Evolutionary conservation across 345 rosid species (phyloP), one percentile per base, ranked within the genome.

Genomic region (Kernera saxatilis): DNA sequence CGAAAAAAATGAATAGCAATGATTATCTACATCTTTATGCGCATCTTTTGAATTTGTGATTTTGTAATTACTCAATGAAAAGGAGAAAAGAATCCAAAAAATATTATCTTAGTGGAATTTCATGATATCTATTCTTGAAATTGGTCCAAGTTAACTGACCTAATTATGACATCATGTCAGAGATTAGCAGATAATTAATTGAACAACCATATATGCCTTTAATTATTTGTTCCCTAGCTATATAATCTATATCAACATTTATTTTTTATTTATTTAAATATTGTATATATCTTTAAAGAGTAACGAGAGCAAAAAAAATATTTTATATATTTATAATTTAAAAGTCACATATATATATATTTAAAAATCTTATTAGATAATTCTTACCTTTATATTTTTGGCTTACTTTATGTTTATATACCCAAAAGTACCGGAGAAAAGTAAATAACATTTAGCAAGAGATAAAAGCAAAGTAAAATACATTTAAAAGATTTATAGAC

Each of bases 111-210:
- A 17, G 52, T 49, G 48, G 27, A 26, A 18, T 15, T 62, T 25
- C 33, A 17, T 33, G 41, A 48, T 36, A 46, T 9, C 2, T 18
- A 27, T 50, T 39, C 0, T 39, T 50, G 26, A 61, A 36, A 36
- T 8, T 59, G 44, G 70, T 54, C 32, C 18, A 54, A 23, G 22
- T 46, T 45, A 45, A 64, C 57, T 44, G 25, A 72, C 71, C 50
- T 54, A 72, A 36, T 45, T 64, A 35, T 64, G 71, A 25, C 65
- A 72, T 55, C 62, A 72, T 72, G 50, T 35, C 12, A 44, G 25
- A 52, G 32, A 64, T 64, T 64, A 44, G 39, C 22, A 30, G 61
- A 52, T n/a, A n/a, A n/a, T 40, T 39, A 50, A 29, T 33, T 40
- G 19, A 53, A 43, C 64, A 53, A 17, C 15, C 54, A 33, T n/a